These are phyloP conservation scores for Graphilbum sp. DNA, from an alignment of 2,329 filamentous ascomycete species.

Conservation along the genomic window DNA sequence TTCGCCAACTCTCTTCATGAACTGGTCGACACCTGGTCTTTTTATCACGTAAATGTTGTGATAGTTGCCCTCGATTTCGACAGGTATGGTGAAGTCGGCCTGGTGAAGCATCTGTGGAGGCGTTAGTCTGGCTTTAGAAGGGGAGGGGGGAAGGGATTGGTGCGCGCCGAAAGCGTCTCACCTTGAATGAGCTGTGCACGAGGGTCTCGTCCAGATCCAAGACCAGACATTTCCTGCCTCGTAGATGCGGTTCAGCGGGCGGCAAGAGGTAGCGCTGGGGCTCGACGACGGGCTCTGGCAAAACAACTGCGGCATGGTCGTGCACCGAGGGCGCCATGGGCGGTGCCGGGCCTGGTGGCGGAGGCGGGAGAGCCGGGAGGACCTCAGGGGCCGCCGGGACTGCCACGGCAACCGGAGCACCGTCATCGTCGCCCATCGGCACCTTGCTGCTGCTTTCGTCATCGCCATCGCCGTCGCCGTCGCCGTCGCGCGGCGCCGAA, in stretches of 20 bases:
- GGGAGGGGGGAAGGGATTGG: too few species aligned
- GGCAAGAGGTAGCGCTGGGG: constrained; percentile 45
- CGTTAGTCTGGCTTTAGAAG: constrained; percentile 1
- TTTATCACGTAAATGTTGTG: constrained; percentile 99
- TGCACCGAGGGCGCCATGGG: constrained; percentile 9
- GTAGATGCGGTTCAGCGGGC: constrained; percentile 62
- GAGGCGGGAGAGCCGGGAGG: constrained; percentile 27
- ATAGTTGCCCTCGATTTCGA: constrained; percentile 97
- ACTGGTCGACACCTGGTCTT: constrained; percentile 92
- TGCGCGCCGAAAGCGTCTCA: too few species aligned
- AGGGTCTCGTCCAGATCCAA: constrained; percentile 92
- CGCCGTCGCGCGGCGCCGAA: constrained; percentile 12
- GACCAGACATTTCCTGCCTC: constrained; percentile 84
- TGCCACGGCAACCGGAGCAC: constrained; percentile 9
- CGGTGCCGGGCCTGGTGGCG: constrained; percentile 28
- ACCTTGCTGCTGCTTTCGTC: constrained; percentile 7
- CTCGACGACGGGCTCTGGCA: constrained; percentile 2
- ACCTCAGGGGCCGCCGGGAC: constrained; percentile 20
- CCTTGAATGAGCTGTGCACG: constrained; percentile 98
- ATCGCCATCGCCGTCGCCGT: constrained; percentile 39
- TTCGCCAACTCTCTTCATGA: constrained; percentile 97
- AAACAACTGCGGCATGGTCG: constrained; percentile 14
- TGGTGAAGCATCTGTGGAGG: constrained; percentile 70
- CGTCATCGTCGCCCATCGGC: not conserved
- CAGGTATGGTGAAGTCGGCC: constrained; percentile 96